Evolutionary conservation across 257 asterid genomes (phyloP).

Genomic region (Nicotiana knightiana): DNA sequence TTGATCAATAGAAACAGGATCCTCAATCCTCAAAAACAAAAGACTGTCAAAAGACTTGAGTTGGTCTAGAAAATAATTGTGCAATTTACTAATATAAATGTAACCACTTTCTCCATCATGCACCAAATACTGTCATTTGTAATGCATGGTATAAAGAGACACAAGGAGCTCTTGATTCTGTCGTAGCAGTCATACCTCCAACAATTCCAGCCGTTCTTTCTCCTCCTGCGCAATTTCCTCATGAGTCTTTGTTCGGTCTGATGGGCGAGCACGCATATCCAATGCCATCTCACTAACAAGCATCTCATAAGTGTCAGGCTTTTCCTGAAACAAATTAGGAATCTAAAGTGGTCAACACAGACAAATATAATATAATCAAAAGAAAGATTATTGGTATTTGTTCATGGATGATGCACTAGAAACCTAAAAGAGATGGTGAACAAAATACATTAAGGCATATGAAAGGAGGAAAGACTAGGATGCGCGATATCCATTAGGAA

Average conservation of each 20-base stretch:
- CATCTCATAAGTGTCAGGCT: conserved; percentile 68
- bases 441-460: not conserved
- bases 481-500: not conserved
- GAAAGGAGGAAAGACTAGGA: not conserved
- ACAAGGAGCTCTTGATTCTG: not conserved
- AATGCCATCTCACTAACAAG: conserved; percentile 66
- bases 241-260: conserved; percentile 80
- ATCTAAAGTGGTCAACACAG: not conserved
- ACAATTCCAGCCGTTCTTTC: conserved; percentile 75
- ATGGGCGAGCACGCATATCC: conserved; percentile 89
- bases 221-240: conserved; percentile 97
- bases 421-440: not conserved
- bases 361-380: conserved; percentile 6
- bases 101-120: not conserved
- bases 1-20: not conserved
- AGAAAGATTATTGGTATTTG: not conserved
- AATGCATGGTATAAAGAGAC: not conserved
- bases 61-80: not conserved
- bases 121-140: not conserved
- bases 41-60: not conserved
- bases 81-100: not conserved
- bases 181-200: conserved; percentile 59
- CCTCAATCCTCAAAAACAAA: not conserved
- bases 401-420: not conserved
- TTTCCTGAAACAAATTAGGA: conserved; percentile 43